Percentiles rank a stretch among this genome's conserved stretches.
Conservation (phyloP, 2,329 filamentous ascomycete genomes). For the Stylonectria norvegica region DNA sequence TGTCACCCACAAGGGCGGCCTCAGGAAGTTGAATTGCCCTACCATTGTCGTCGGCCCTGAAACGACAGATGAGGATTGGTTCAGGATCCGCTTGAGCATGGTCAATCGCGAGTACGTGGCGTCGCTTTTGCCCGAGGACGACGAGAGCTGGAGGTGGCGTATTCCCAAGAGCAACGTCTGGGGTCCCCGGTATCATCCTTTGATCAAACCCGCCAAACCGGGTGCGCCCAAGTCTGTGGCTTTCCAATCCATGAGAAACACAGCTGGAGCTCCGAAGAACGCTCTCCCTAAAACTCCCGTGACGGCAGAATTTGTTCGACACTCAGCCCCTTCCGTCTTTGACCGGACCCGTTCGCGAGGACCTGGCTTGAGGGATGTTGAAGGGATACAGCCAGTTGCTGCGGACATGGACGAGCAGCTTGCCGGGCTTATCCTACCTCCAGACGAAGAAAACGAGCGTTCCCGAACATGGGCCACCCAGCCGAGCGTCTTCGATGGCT, state of each 20-base stretch:
- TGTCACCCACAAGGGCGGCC: neutral
- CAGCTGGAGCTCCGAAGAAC: too few relatives aligned
- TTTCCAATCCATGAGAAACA: too few relatives aligned
- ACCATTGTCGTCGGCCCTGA: conserved; percentile 16
- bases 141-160: conserved; percentile 15
- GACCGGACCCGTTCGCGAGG: too few relatives aligned
- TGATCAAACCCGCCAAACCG: too few relatives aligned
- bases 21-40: too few relatives aligned
- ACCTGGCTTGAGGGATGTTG: too few relatives aligned
- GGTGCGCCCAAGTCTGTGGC: too few relatives aligned
- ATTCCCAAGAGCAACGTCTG: conserved; percentile 20
- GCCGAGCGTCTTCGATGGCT: conserved; percentile 18
- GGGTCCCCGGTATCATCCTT: conserved; percentile 21
- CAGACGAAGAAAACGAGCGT: conserved; percentile 1
- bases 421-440: neutral
- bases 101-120: conserved; percentile 9
- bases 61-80: conserved; percentile 23
- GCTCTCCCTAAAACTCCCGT: too few relatives aligned
- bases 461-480: conserved; percentile 23
- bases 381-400: too few relatives aligned
- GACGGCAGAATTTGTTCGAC: too few relatives aligned
- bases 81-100: conserved; percentile 20
- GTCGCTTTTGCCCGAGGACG: conserved; percentile 3
- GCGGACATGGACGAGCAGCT: too few relatives aligned
- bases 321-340: too few relatives aligned